A percentile compares a stretch with the other conserved stretches of the same genome.
phyloP scores from a whole-genome alignment of 1,284 basidiomycete species.

The Trichosporon inkin region DNA sequence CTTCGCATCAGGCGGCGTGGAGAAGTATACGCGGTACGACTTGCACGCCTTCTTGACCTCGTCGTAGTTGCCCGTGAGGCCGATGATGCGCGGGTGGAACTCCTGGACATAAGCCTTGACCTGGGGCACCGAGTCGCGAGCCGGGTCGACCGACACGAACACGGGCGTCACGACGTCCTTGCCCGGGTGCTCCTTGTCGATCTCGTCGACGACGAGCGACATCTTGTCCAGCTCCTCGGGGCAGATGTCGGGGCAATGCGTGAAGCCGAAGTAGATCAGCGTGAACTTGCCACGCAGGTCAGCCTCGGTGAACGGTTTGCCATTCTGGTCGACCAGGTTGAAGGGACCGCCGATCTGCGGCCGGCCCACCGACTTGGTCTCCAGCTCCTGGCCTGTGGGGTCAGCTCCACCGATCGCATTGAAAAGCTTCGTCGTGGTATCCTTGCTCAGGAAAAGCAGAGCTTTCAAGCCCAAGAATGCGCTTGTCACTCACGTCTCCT shows the following conservation, averaged over 20 bases:
- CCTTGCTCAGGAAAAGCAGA: too few relatives aligned
- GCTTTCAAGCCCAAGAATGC: neutral
- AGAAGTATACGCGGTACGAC: conserved; percentile 96
- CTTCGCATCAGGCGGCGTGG: conserved; percentile 76
- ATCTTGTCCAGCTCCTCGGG: conserved; percentile 98
- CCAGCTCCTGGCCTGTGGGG: conserved; percentile 62
- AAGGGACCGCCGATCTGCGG: conserved; percentile 90
- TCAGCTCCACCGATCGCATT: too few relatives aligned
- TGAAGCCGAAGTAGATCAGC: conserved; percentile 94
- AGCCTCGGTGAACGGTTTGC: conserved; percentile 71
- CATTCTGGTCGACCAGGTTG: conserved; percentile 64
- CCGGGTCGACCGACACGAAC: conserved; percentile 95
- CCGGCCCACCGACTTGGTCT: conserved; percentile 55
- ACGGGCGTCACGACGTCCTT: conserved; percentile 67
- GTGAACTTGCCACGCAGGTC: conserved; percentile 77
- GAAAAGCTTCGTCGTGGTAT: too few relatives aligned
- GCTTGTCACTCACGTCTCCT: conserved; percentile 58
- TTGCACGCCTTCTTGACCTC: conserved; percentile 85
- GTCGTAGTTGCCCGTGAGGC: conserved; percentile 82
- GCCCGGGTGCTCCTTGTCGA: conserved; percentile 60
- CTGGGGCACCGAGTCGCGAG: conserved; percentile 68
- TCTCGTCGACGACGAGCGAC: conserved; percentile 66
- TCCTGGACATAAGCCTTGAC: conserved; percentile 60
- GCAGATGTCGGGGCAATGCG: conserved; percentile 97
- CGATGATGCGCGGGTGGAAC: conserved; percentile 87